These are phyloP conservation scores for Backusella sp. DNA, from an alignment of 192 early-diverging fungal genomes.

Conservation along the genomic window DNA sequence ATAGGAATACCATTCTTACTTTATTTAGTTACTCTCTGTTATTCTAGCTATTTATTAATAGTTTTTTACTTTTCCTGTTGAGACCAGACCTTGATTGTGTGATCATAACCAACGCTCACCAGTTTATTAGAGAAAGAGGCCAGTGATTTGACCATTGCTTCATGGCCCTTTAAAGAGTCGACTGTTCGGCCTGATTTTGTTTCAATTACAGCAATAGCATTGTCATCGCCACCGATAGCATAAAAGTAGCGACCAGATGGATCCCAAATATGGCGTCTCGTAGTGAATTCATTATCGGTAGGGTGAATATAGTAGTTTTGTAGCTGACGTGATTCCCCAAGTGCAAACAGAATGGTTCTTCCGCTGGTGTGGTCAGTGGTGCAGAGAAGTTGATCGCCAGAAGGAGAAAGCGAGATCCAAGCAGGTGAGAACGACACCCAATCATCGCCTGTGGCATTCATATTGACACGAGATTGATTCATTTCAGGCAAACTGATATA, in stretches of 20 bases:
- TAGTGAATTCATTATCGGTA: constrained; percentile 54
- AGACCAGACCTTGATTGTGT: constrained; percentile 53
- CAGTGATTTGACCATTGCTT: constrained; percentile 49
- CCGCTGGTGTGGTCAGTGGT: constrained; percentile 71
- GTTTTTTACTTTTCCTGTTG: background rate
- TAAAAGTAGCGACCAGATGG: constrained; percentile 60
- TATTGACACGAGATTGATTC: constrained; percentile 48
- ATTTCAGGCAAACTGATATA: constrained; percentile 54
- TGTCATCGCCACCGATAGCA: constrained; percentile 61
- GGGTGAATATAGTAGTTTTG: constrained; percentile 62
- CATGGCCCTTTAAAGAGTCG: constrained; percentile 54
- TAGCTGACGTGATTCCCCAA: constrained; percentile 45
- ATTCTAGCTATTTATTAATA: background rate
- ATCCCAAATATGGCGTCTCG: constrained; percentile 66
- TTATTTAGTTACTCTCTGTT: background rate
- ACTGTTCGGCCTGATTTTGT: constrained; percentile 48
- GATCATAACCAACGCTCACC: constrained; percentile 62
- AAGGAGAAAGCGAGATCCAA: constrained; percentile 57
- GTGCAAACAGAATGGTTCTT: constrained; percentile 59
- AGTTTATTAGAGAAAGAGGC: constrained; percentile 43
- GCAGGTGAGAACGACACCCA: constrained; percentile 84
- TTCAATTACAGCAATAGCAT: constrained; percentile 50
- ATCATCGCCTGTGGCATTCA: constrained; percentile 71
- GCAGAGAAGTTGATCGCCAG: constrained; percentile 53
- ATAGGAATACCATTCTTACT: background rate